phyloP scores from a whole-genome alignment of 352 stramenopile genomes.

The Phytophthora kernoviae region DNA sequence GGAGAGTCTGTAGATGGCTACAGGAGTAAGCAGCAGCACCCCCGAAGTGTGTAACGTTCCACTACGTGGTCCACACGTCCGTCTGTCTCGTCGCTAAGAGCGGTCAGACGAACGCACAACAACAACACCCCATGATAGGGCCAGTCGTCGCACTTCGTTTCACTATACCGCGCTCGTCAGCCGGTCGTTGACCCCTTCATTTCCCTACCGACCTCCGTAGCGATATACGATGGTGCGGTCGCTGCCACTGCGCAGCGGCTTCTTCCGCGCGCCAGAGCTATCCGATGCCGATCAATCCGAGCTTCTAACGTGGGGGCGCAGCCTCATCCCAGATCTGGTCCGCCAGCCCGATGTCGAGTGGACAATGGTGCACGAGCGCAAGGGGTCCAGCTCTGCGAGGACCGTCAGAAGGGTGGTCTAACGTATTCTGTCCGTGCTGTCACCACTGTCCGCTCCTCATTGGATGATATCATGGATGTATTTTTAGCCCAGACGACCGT shows the following conservation, averaged over 20 bases:
- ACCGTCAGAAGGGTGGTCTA: slow-evolving; percentile 82
- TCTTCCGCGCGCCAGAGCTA: slow-evolving; percentile 72
- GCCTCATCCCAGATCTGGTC: slow-evolving; percentile 66
- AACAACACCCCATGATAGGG: background rate
- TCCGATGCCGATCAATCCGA: slow-evolving; percentile 67
- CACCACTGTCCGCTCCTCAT: slow-evolving; percentile 52
- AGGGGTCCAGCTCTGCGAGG: slow-evolving; percentile 69
- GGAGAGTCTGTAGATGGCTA: too few relatives aligned
- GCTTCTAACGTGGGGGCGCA: slow-evolving; percentile 75
- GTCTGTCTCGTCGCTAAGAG: background rate
- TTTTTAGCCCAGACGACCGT: slow-evolving; percentile 62
- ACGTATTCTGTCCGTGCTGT: slow-evolving; percentile 80
- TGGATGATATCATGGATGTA: slow-evolving; percentile 85
- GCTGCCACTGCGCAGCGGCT: slow-evolving; percentile 76
- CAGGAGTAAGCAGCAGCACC: too few relatives aligned
- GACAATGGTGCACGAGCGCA: slow-evolving; percentile 77
- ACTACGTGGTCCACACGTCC: background rate
- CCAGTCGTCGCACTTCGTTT: slow-evolving; percentile 5
- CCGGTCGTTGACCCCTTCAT: background rate
- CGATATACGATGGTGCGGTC: slow-evolving; percentile 68
- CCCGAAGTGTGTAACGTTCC: background rate
- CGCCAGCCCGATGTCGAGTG: slow-evolving; percentile 77
- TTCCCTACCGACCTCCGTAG: slow-evolving; percentile 9
- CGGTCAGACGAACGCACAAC: background rate
- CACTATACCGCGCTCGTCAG: background rate